Evolutionary conservation across 2,329 filamentous ascomycete genomes (phyloP).

Genomic region (Bisporella sp.): DNA sequence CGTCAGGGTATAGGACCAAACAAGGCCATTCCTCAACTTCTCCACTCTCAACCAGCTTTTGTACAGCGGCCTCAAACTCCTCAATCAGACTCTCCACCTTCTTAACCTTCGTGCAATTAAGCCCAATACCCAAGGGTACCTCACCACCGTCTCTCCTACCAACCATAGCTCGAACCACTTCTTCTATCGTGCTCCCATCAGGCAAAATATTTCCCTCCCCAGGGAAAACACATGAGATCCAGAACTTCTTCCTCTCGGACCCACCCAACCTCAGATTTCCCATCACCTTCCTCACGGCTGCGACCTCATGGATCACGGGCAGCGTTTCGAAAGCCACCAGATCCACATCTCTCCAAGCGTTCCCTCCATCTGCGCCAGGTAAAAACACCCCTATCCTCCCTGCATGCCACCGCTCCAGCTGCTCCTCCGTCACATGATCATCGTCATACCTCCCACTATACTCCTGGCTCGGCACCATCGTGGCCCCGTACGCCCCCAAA

Average conservation of each 20-base stretch:
- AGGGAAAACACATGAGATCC: constrained; percentile 59
- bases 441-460: constrained; percentile 56
- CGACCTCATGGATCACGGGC: constrained; percentile 54
- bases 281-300: constrained; percentile 43
- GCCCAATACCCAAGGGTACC: constrained; percentile 54
- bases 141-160: constrained; percentile 9
- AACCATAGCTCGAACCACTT: constrained; percentile 35
- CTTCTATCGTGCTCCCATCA: constrained; percentile 43
- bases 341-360: constrained; percentile 31
- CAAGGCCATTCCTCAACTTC: constrained; percentile 38
- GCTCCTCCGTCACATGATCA: constrained; percentile 34
- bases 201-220: constrained; percentile 45
- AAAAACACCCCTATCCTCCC: constrained; percentile 45
- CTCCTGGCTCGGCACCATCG: constrained; percentile 58
- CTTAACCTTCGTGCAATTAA: constrained; percentile 63
- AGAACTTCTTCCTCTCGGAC: constrained; percentile 29
- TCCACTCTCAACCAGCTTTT: constrained; percentile 29
- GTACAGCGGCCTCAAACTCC: constrained; percentile 45
- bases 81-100: constrained; percentile 50
- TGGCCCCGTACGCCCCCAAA: constrained; percentile 60
- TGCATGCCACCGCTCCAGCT: constrained; percentile 49
- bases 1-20: constrained; percentile 61
- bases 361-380: background rate
- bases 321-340: constrained; percentile 61
- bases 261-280: background rate